Conservation (phyloP, 805 yeast species). For the Saccharomycopsis sp. region DNA sequence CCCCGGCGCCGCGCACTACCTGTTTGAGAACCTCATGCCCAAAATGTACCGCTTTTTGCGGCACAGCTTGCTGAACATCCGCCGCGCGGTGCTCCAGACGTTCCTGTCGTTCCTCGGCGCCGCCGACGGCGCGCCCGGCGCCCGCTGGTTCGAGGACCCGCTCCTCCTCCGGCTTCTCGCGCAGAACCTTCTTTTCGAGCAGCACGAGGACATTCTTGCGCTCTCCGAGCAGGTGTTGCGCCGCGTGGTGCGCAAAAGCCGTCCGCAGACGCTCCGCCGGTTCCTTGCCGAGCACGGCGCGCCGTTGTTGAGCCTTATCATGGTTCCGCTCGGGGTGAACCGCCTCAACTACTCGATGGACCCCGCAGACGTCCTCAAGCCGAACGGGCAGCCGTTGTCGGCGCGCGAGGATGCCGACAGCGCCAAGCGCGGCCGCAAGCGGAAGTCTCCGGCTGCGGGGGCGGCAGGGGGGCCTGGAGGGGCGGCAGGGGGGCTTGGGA, state of each 20-base stretch:
- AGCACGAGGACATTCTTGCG: constrained; percentile 62
- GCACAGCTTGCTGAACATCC: constrained; percentile 86
- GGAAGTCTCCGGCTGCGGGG: constrained; percentile 34
- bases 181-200: constrained; percentile 87
- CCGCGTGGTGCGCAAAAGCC: constrained; percentile 45
- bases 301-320: constrained; percentile 58
- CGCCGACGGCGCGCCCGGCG: constrained; percentile 38
- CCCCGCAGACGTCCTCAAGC: constrained; percentile 62
- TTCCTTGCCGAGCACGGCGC: constrained; percentile 53
- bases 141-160: constrained; percentile 70
- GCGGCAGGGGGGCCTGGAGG: constrained; percentile 18
- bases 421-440: constrained; percentile 39
- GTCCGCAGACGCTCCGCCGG: no score
- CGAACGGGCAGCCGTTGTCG: constrained; percentile 54
- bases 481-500: no score
- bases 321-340: constrained; percentile 94
- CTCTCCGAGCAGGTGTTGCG: constrained; percentile 59
- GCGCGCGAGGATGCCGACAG: constrained; percentile 18
- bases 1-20: constrained; percentile 27
- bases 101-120: constrained; percentile 62
- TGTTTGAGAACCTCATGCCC: constrained; percentile 78
- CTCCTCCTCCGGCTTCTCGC: constrained; percentile 66
- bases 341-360: constrained; percentile 85
- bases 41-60: constrained; percentile 86
- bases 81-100: constrained; percentile 81